Percentiles rank a stretch among this genome's conserved stretches.
Conservation (phyloP, 225 moss, liverwort and hornwort species). For the Polytrichum commune region DNA sequence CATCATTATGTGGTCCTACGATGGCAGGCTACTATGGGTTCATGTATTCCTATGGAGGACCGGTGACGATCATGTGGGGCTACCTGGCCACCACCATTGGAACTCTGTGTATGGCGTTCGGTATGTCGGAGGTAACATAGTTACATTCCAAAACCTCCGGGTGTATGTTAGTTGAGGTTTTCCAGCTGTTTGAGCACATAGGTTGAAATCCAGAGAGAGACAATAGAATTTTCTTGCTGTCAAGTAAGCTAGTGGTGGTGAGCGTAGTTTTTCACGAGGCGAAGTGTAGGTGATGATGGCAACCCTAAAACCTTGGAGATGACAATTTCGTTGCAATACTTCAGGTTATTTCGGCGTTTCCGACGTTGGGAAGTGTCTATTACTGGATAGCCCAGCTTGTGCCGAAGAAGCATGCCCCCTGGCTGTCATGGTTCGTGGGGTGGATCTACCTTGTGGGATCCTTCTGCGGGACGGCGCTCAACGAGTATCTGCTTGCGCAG, state of each 20-base stretch:
- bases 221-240: too few species aligned
- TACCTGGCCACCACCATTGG: conserved; percentile 38
- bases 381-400: conserved; percentile 50
- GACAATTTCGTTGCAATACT: too few species aligned
- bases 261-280: too few species aligned
- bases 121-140: conserved; percentile 32
- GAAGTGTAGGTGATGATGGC: too few species aligned
- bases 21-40: conserved; percentile 36
- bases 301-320: too few species aligned
- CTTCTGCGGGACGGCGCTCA: conserved; percentile 44
- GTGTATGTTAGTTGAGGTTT: too few species aligned
- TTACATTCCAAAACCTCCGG: background rate
- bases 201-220: too few species aligned
- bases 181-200: too few species aligned
- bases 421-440: conserved; percentile 46
- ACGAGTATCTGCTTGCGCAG: conserved; percentile 42
- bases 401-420: conserved; percentile 33
- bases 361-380: conserved; percentile 42
- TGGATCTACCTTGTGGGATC: conserved; percentile 45
- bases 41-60: conserved; percentile 49
- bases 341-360: conserved; percentile 32
- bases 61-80: conserved; percentile 45
- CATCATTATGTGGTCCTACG: background rate
- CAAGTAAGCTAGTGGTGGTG: too few species aligned
- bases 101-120: conserved; percentile 41